Evolutionary conservation across 345 rosid genomes (phyloP).

Genomic region (Salix udensis): DNA sequence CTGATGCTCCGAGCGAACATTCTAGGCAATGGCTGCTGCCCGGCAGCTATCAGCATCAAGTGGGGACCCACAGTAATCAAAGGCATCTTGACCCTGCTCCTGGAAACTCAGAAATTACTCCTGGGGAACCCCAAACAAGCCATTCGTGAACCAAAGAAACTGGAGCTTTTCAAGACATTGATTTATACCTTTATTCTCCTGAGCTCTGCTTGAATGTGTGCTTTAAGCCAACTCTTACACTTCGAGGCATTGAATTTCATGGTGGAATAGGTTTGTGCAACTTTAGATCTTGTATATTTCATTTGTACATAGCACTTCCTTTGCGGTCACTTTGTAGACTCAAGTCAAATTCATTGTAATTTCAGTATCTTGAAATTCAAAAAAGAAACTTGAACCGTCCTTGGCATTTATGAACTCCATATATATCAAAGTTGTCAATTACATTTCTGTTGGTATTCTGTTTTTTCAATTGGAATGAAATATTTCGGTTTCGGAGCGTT

Average conservation of each 20-base stretch:
- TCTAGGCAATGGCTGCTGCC: constrained; percentile 31
- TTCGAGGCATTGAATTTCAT: neutral
- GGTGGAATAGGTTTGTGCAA: neutral
- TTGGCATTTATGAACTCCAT: neutral
- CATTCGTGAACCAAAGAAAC: constrained; percentile 3
- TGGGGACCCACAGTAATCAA: constrained; percentile 18
- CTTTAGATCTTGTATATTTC: constrained; percentile 5
- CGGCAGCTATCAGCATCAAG: constrained; percentile 10
- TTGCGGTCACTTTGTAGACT: neutral
- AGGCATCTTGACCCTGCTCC: constrained; percentile 7
- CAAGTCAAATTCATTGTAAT: neutral
- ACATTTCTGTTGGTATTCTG: accelerated
- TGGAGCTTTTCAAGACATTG: neutral
- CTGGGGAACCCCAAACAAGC: constrained; percentile 11
- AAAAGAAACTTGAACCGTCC: neutral
- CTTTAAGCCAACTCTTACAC: neutral
- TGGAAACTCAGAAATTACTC: constrained; percentile 10
- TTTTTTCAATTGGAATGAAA: too few species aligned
- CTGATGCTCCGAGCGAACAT: constrained; percentile 22
- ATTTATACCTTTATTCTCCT: neutral
- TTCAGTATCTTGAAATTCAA: neutral
- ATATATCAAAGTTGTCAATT: neutral
- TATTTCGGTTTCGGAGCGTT: too few species aligned
- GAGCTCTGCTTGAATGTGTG: neutral
- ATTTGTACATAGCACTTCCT: constrained; percentile 18